Evolutionary conservation across 2,329 filamentous ascomycete species (phyloP).

Genomic region (Alternaria incomplexa): DNA sequence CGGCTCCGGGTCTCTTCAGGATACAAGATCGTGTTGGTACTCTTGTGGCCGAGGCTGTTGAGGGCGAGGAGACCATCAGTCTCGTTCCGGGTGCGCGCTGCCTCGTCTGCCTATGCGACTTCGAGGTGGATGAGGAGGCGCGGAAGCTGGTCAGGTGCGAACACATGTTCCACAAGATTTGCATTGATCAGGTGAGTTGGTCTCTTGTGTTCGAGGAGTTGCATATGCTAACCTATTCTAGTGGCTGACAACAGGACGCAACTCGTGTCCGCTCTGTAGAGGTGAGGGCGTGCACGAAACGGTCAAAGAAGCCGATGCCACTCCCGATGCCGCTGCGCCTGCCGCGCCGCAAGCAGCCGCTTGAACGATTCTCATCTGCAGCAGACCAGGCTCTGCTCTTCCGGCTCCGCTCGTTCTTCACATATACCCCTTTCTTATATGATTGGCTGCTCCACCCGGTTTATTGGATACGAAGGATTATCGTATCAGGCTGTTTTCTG

Average conservation of each 20-base stretch:
- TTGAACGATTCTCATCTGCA: not conserved
- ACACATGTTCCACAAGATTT: slow-evolving; percentile 71
- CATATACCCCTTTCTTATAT: slow-evolving; percentile 23
- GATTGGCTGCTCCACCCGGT: slow-evolving; percentile 2
- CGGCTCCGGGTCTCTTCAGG: slow-evolving; percentile 65
- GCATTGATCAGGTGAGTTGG: slow-evolving; percentile 69
- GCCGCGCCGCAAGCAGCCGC: slow-evolving; percentile 13
- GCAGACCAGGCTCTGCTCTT: not conserved
- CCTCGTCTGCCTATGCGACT: slow-evolving; percentile 71
- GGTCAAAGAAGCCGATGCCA: slow-evolving; percentile 22
- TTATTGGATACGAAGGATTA: slow-evolving; percentile 10
- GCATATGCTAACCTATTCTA: slow-evolving; percentile 39
- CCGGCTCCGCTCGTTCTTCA: slow-evolving; percentile 10
- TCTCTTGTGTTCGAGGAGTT: not conserved
- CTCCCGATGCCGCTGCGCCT: slow-evolving; percentile 9
- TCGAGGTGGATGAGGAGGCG: slow-evolving; percentile 66
- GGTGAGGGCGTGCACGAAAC: slow-evolving; percentile 64
- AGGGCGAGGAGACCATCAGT: slow-evolving; percentile 42
- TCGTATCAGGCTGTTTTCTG: slow-evolving; percentile 4
- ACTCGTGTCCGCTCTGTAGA: slow-evolving; percentile 67
- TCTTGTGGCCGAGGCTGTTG: slow-evolving; percentile 57
- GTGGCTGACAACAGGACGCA: slow-evolving; percentile 72
- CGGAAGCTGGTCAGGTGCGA: slow-evolving; percentile 67
- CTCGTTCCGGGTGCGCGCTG: slow-evolving; percentile 59
- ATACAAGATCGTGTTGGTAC: slow-evolving; percentile 52